Conservation (phyloP, 495 filamentous ascomycete species). For the Gamarada debralockiae region DNA sequence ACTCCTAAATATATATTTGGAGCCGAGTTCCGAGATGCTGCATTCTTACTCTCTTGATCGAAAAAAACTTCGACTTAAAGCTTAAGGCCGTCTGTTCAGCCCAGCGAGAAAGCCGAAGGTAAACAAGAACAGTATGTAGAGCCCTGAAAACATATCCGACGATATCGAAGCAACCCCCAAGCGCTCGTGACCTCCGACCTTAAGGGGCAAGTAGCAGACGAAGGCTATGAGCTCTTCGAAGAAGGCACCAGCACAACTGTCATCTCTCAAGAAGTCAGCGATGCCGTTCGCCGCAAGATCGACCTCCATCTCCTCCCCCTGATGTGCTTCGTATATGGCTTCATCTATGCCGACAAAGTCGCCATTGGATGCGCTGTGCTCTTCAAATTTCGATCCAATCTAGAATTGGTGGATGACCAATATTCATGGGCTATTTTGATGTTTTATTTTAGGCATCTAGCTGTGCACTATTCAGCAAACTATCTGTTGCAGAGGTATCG, state of each 20-base stretch:
- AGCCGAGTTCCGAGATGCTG: too few relatives aligned
- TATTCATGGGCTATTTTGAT: constrained; percentile 51
- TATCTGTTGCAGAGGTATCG: too few relatives aligned
- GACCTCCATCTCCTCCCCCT: background rate
- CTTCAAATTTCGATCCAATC: constrained; percentile 51
- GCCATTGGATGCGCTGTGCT: constrained; percentile 57
- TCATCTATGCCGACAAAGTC: constrained; percentile 62
- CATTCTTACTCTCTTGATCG: too few relatives aligned
- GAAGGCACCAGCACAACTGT: background rate
- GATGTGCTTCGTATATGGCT: constrained; percentile 54
- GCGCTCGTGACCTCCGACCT: background rate
- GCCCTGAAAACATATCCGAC: background rate
- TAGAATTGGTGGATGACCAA: constrained; percentile 30
- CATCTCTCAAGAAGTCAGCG: background rate
- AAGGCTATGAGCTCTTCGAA: constrained; percentile 14
- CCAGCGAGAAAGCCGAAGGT: too few relatives aligned
- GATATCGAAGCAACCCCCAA: constrained; percentile 1
- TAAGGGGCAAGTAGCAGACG: constrained; percentile 5
- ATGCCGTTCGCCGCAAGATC: constrained; percentile 4
- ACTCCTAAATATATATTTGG: too few relatives aligned
- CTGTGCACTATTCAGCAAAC: too few relatives aligned
- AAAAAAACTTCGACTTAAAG: too few relatives aligned
- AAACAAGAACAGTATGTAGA: too few relatives aligned
- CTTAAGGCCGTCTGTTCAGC: too few relatives aligned
- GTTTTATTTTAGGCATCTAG: too few relatives aligned